Conservation (phyloP, 495 filamentous ascomycete genomes). For the Cudoniella acicularis region DNA sequence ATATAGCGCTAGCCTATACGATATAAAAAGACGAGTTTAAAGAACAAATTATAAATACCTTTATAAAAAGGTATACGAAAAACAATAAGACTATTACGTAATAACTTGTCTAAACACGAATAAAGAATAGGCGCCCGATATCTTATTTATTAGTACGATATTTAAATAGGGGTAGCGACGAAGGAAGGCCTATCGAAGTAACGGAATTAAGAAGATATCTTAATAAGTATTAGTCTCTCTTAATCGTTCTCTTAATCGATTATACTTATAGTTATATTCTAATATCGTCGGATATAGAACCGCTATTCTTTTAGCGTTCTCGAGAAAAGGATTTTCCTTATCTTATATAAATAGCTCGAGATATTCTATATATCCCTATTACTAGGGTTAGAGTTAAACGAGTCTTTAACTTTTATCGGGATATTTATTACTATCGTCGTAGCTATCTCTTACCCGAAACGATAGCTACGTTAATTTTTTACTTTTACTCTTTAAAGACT, state of each 20-base stretch:
- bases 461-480: background rate
- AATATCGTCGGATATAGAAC: background rate
- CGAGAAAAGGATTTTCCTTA: background rate
- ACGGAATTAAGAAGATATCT: background rate
- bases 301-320: background rate
- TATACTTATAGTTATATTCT: background rate
- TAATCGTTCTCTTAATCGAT: background rate
- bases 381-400: background rate
- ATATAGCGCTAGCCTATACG: background rate
- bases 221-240: background rate
- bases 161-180: no score
- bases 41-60: background rate
- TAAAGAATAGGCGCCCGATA: background rate
- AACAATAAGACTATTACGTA: background rate
- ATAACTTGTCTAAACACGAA: background rate
- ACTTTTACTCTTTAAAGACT: background rate
- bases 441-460: background rate
- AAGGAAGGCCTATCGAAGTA: background rate
- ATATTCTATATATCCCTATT: background rate
- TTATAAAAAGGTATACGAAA: background rate
- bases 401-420: background rate
- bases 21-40: background rate
- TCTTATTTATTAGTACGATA: no score
- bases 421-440: background rate
- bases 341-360: background rate